Evolutionary conservation across 2,329 filamentous ascomycete genomes (phyloP).

Genomic region (Alternaria triticina): DNA sequence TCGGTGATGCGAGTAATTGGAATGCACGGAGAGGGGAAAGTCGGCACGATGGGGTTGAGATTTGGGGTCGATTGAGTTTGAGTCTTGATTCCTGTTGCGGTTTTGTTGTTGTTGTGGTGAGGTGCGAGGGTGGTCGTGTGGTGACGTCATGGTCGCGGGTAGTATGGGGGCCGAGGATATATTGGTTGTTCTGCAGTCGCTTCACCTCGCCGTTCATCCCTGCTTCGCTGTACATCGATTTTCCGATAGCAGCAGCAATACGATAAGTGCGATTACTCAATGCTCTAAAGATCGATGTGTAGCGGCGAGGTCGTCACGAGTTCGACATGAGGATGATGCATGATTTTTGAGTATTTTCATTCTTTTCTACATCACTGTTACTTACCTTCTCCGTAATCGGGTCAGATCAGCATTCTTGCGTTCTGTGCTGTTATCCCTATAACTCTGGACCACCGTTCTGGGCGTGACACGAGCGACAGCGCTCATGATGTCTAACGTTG

Average conservation of each 20-base stretch:
- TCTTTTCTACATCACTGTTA: no score
- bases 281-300: neutral
- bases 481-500: no score
- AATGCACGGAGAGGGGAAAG: neutral
- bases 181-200: neutral
- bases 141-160: neutral
- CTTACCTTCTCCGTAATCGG: no score
- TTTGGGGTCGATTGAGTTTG: neutral
- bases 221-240: neutral
- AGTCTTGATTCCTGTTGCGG: neutral
- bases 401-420: no score
- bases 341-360: no score
- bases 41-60: neutral
- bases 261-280: neutral
- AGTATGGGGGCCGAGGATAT: neutral
- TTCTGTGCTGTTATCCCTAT: no score
- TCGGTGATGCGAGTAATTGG: neutral
- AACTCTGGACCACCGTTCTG: no score
- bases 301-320: neutral
- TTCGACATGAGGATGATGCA: neutral
- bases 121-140: no score
- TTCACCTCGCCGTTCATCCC: neutral
- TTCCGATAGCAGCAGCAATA: neutral
- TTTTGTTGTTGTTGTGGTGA: no score
- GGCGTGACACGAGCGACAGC: no score